phyloP scores from a whole-genome alignment of 2,329 filamentous ascomycete species.

The Claviceps capensis region DNA sequence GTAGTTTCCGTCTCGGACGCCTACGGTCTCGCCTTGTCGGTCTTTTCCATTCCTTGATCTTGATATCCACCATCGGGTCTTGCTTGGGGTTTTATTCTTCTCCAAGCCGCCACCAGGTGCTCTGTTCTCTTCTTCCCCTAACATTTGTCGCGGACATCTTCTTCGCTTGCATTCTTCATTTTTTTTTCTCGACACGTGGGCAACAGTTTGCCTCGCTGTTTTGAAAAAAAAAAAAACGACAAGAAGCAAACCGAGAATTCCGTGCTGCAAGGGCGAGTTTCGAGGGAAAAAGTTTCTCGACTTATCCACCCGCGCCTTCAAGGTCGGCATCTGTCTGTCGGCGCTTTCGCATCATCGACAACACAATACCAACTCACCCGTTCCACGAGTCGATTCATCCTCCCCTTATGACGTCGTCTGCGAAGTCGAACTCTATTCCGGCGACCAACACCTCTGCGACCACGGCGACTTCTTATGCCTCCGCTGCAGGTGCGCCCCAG shows the following conservation, averaged over 20 bases:
- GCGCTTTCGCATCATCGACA: slow-evolving; percentile 1
- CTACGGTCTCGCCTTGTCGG: slow-evolving; percentile 14
- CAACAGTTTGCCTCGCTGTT: background rate
- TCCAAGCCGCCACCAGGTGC: slow-evolving; percentile 11
- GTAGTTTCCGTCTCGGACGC: slow-evolving; percentile 18
- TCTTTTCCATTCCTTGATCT: slow-evolving; percentile 17
- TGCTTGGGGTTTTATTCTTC: slow-evolving; percentile 3
- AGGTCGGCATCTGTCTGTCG: background rate
- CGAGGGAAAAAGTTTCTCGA: background rate
- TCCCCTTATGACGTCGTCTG: slow-evolving; percentile 47
- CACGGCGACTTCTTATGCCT: slow-evolving; percentile 52
- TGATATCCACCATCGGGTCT: slow-evolving; percentile 1
- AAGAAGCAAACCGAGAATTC: background rate
- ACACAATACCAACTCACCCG: background rate
- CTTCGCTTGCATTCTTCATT: slow-evolving; percentile 5
- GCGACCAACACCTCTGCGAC: slow-evolving; percentile 44
- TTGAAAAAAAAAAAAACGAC: background rate
- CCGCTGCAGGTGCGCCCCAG: slow-evolving; percentile 49
- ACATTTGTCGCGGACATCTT: slow-evolving; percentile 4
- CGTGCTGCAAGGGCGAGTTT: slow-evolving; percentile 6
- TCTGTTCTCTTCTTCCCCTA: background rate
- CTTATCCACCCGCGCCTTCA: slow-evolving; percentile 5
- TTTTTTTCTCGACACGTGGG: slow-evolving; percentile 3
- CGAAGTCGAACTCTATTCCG: slow-evolving; percentile 38
- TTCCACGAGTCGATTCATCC: slow-evolving; percentile 1